Conservation (phyloP, 306 rosid genomes). For the Ormosia semicastrata region DNA sequence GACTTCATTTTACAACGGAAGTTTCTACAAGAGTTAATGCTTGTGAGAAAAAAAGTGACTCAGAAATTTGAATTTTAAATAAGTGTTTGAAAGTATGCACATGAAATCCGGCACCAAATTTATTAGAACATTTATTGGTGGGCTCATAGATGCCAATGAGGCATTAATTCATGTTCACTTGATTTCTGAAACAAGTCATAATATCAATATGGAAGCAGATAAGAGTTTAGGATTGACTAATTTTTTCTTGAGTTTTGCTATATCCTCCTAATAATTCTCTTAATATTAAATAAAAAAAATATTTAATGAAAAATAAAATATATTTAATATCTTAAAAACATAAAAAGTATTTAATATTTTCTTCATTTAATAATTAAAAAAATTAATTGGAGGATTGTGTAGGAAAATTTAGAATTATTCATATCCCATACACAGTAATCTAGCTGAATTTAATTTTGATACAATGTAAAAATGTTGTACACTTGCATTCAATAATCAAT, state of each 20-base stretch:
- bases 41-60: constrained; percentile 1
- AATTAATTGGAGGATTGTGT: too few relatives aligned
- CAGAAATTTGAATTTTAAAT: constrained; percentile 39
- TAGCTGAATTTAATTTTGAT: neutral
- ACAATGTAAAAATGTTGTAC: neutral
- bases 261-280: too few relatives aligned
- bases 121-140: constrained; percentile 28
- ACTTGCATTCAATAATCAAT: neutral
- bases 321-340: too few relatives aligned
- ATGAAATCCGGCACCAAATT: constrained; percentile 31
- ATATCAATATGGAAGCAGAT: neutral
- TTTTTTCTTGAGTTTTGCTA: too few relatives aligned
- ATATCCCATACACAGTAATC: neutral
- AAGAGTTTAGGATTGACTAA: neutral
- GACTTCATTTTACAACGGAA: neutral
- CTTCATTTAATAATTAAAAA: too few relatives aligned
- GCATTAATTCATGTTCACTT: constrained; percentile 33
- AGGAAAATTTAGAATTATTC: too few relatives aligned
- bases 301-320: too few relatives aligned
- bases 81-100: constrained; percentile 30
- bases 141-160: constrained; percentile 28
- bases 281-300: too few relatives aligned
- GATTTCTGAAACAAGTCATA: constrained; percentile 22
- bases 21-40: constrained; percentile 17
- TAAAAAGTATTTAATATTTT: too few relatives aligned